phyloP scores from a whole-genome alignment of 805 yeast genomes.

The Nakazawaea holstii region DNA sequence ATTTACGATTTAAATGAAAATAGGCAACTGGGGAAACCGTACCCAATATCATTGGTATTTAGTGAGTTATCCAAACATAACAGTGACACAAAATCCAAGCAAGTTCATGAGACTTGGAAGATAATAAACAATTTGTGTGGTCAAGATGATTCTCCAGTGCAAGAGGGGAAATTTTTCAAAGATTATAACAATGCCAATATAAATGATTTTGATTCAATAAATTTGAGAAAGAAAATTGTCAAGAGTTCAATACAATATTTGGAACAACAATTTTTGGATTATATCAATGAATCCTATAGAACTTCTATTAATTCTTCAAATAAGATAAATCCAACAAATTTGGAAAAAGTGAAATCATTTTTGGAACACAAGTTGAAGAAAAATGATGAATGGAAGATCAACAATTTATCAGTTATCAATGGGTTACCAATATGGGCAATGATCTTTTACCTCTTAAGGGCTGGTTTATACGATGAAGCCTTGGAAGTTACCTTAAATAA shows the following conservation, averaged over 20 bases:
- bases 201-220: conserved; percentile 24
- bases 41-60: conserved; percentile 56
- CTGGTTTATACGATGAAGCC: conserved; percentile 80
- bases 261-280: conserved; percentile 72
- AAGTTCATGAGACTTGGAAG: conserved; percentile 69
- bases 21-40: conserved; percentile 46
- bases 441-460: conserved; percentile 75
- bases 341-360: conserved; percentile 66
- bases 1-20: conserved; percentile 67
- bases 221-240: conserved; percentile 41
- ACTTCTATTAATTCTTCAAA: conserved; percentile 35
- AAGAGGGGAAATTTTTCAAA: conserved; percentile 28
- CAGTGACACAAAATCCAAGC: conserved; percentile 61
- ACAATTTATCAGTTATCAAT: conserved; percentile 62
- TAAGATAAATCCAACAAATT: conserved; percentile 52
- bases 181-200: conserved; percentile 21
- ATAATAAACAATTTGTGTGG: conserved; percentile 47
- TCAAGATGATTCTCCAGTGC: conserved; percentile 27
- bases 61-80: conserved; percentile 54
- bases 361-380: conserved; percentile 37
- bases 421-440: conserved; percentile 94
- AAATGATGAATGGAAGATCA: conserved; percentile 43
- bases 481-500: conserved; percentile 59
- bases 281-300: conserved; percentile 60
- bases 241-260: conserved; percentile 53